These are phyloP conservation scores for Knufia fluminis DNA, from an alignment of 2,329 filamentous ascomycete species.

Conservation along the genomic window DNA sequence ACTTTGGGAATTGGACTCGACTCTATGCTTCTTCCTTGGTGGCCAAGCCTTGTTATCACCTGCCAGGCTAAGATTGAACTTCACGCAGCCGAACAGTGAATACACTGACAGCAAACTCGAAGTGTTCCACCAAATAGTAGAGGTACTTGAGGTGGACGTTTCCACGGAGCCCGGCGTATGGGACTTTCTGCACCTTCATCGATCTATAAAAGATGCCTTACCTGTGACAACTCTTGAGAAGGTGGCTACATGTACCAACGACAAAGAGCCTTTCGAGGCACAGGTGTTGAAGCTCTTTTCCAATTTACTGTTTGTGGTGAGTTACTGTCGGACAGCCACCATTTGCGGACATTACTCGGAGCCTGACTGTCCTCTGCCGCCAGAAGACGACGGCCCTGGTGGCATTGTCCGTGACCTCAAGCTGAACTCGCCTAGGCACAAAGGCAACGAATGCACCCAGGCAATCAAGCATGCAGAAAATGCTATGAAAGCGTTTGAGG, in stretches of 20 bases:
- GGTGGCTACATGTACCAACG: conserved; percentile 1
- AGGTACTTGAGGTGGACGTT: conserved; percentile 4
- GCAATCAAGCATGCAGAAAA: conserved; percentile 1
- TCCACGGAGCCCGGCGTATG: background rate
- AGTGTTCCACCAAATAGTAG: background rate
- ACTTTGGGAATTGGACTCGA: background rate
- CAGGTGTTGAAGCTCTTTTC: conserved; percentile 2
- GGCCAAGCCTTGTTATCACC: background rate
- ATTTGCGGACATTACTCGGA: background rate
- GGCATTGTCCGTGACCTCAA: background rate
- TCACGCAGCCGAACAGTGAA: background rate
- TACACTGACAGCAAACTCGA: background rate
- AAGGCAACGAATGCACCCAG: background rate
- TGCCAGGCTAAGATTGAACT: conserved; percentile 2
- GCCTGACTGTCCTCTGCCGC: background rate
- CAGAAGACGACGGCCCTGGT: background rate
- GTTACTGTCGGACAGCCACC: conserved; percentile 4
- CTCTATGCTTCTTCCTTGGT: conserved; percentile 6
- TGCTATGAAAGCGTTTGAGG: background rate
- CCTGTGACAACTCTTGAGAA: background rate
- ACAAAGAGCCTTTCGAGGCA: background rate
- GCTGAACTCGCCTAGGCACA: background rate
- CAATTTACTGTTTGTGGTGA: conserved; percentile 3
- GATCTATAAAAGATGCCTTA: background rate
- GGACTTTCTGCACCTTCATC: background rate